Base-by-base conservation (phyloP, 2,329 filamentous ascomycete genomes). In the Sarocladium strictum region DNA sequence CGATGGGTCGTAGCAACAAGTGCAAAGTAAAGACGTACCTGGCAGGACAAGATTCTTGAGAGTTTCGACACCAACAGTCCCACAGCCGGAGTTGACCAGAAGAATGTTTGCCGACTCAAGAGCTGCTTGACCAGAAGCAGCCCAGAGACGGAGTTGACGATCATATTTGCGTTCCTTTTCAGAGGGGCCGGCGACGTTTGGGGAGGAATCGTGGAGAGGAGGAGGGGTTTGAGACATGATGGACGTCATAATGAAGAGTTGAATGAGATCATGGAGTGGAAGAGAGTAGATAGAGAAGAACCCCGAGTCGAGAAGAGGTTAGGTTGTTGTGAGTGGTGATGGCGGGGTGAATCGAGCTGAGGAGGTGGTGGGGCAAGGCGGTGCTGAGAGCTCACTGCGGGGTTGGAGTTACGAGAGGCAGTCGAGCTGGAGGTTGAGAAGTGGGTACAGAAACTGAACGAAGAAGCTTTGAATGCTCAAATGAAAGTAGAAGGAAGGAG, bases 31-130 rank as follows among this genome's bases (percentile, higher is more conserved):
- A n/a, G n/a, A n/a, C n/a, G n/a, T 69, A 84, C 85, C 90, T 55
- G 94, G 94, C 9, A 99, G 76, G 2, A 99, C 89, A n/a, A 99
- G 82, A 67, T 99, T 99, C 78, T 99, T 99, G 58, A 99, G 79
- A 0, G 92, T 86, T 71, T 99, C 94, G 12, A 95, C 80, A 14
- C 92, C 94, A 32, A 91, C 89, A 2, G 91, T 89, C 10, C 93
- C 93, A n/a, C 87, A 74, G 2, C 90, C 88, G 1, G 87, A 89
- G 70, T 96, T 97, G 57, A 99, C 76, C 4, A 99, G 79, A 12
- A 97, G 81, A n/a, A 99, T 86, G 61, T 95, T 89, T 21, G 94
- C 89, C 55, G 90, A 84, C 70, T 99, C 95, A 2, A 99, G 79
- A 15, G 92, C 93, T 61, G 87, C 81, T 69, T 99, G 94, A 17